phyloP scores from a whole-genome alignment of 257 asterid genomes.

The Dorcoceras hygrometricum region DNA sequence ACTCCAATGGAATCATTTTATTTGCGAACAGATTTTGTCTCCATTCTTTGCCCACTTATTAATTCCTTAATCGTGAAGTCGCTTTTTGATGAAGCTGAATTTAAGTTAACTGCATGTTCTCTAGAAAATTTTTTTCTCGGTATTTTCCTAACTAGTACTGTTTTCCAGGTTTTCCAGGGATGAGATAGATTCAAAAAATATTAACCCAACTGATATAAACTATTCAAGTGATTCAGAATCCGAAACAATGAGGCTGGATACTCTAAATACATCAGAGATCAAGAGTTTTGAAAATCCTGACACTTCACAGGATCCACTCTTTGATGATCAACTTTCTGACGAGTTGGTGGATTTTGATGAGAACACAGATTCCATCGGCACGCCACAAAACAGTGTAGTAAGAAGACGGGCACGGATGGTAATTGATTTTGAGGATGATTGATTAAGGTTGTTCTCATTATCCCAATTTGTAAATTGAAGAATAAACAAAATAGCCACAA shows the following conservation, averaged over 20 bases:
- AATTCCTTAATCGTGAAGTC: too few relatives aligned
- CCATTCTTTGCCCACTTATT: not conserved
- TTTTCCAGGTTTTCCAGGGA: constrained; percentile 50
- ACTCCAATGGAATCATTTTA: not conserved
- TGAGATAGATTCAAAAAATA: constrained; percentile 28
- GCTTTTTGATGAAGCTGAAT: not conserved
- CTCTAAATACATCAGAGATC: constrained; percentile 21
- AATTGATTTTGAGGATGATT: constrained; percentile 71
- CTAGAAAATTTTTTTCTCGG: not conserved
- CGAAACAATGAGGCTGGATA: constrained; percentile 25
- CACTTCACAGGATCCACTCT: constrained; percentile 21
- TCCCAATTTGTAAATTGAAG: not conserved
- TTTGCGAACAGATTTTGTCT: not conserved
- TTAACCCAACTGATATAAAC: constrained; percentile 6
- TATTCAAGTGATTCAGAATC: constrained; percentile 30
- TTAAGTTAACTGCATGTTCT: not conserved
- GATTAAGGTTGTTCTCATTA: constrained; percentile 29
- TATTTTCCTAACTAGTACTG: constrained; percentile 5
- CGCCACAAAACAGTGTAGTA: constrained; percentile 30
- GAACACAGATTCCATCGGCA: constrained; percentile 24
- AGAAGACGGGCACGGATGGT: constrained; percentile 80
- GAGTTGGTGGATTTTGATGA: constrained; percentile 48
- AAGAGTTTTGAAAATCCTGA: constrained; percentile 20
- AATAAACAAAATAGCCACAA: not conserved
- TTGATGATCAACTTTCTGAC: constrained; percentile 31